These are phyloP conservation scores for Drechmeria coniospora DNA, from an alignment of 2,329 filamentous ascomycete genomes.

Conservation along the genomic window DNA sequence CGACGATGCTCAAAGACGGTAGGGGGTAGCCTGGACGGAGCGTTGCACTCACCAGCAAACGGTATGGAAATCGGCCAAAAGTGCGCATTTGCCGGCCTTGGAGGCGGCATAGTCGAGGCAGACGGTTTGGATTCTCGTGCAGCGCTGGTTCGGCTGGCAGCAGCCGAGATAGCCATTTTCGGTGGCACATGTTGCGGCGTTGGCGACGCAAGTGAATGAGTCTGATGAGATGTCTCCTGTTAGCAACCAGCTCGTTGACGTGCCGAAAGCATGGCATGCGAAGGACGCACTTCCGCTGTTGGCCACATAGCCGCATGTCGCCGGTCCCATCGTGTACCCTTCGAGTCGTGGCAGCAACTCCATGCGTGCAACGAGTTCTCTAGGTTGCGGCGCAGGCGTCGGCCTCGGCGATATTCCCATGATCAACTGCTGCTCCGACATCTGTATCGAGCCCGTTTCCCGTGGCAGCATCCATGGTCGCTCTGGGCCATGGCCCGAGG, in stretches of 20 bases:
- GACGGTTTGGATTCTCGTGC: conserved; percentile 15
- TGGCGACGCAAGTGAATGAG: conserved; percentile 14
- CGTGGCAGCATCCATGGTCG: conserved; percentile 14
- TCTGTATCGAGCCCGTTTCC: conserved; percentile 10
- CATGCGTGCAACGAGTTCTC: conserved; percentile 13
- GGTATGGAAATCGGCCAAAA: conserved; percentile 16
- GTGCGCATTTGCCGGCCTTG: conserved; percentile 10
- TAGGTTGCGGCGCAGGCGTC: conserved; percentile 12
- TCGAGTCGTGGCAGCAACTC: conserved; percentile 12
- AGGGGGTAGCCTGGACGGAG: too few species aligned
- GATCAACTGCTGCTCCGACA: conserved; percentile 10
- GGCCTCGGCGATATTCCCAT: conserved; percentile 17
- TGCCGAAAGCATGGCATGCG: neutral
- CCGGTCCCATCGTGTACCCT: conserved; percentile 12
- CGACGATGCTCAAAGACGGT: too few species aligned
- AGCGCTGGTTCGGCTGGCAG: conserved; percentile 13
- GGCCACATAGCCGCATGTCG: conserved; percentile 17
- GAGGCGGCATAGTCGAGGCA: conserved; percentile 16
- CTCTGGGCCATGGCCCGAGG: conserved; percentile 8
- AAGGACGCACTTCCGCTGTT: conserved; percentile 14
- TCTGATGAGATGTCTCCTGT: conserved; percentile 5
- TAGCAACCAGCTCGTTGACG: too few species aligned
- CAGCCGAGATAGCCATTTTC: conserved; percentile 15
- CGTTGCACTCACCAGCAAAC: conserved; percentile 17
- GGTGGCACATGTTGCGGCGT: conserved; percentile 12